phyloP scores from a whole-genome alignment of 2,329 filamentous ascomycete genomes.

The Cercospora zeina region DNA sequence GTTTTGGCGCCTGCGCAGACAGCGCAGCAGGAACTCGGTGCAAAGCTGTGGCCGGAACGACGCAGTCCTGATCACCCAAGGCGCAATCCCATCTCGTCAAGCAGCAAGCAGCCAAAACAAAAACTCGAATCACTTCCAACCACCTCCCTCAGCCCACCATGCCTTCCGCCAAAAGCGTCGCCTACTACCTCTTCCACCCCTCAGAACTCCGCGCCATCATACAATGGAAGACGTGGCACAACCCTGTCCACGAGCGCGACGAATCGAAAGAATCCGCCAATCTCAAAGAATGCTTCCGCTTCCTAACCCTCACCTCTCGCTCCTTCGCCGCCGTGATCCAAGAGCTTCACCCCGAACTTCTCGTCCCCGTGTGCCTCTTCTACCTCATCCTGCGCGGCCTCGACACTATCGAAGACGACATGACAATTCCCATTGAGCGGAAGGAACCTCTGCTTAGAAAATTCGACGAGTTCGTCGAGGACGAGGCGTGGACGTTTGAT shows the following conservation, averaged over 20 bases:
- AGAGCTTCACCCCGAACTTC: conserved; percentile 90
- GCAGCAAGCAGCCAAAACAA: neutral
- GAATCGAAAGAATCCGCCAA: conserved; percentile 70
- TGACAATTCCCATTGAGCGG: conserved; percentile 76
- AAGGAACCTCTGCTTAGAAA: conserved; percentile 85
- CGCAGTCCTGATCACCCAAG: neutral
- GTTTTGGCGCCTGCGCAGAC: neutral
- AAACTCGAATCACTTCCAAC: neutral
- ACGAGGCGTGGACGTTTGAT: conserved; percentile 87
- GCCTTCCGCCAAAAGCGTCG: conserved; percentile 36
- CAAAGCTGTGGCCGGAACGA: neutral
- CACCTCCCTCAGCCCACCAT: conserved; percentile 27
- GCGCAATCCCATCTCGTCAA: neutral
- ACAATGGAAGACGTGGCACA: conserved; percentile 81
- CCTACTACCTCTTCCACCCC: conserved; percentile 42
- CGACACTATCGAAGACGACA: conserved; percentile 99
- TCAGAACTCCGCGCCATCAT: conserved; percentile 43
- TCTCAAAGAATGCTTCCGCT: conserved; percentile 80
- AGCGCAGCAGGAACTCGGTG: conserved; percentile 1
- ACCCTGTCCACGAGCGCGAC: conserved; percentile 83
- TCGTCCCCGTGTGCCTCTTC: conserved; percentile 86
- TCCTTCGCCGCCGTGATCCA: conserved; percentile 93
- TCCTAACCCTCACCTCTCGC: conserved; percentile 82
- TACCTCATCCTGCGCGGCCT: conserved; percentile 89
- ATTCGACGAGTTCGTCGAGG: conserved; percentile 75